Percentiles rank a stretch among this genome's conserved stretches.
phyloP scores from a whole-genome alignment of 345 rosid species.

The Xanthoceras sorbifolium region DNA sequence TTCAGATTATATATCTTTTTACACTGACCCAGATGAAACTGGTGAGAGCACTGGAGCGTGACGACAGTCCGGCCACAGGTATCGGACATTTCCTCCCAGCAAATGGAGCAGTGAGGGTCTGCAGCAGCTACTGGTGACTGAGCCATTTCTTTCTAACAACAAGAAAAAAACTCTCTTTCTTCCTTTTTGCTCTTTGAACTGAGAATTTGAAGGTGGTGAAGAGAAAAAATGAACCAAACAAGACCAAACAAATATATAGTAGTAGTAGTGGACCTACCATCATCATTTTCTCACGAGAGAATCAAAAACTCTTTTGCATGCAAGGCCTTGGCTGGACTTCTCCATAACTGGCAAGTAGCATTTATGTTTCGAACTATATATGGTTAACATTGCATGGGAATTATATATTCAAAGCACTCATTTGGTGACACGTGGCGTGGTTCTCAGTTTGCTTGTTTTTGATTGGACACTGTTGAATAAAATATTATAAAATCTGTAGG shows the following conservation, averaged over 20 bases:
- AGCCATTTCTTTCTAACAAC: neutral
- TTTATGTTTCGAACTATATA: neutral
- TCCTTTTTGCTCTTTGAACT: neutral
- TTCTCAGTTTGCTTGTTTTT: neutral
- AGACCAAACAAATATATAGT: neutral
- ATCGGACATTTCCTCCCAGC: constrained; percentile 19
- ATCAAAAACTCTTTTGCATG: neutral
- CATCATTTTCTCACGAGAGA: neutral
- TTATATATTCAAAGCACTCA: neutral
- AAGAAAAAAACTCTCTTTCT: neutral
- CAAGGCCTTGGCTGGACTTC: neutral
- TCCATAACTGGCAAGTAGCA: neutral
- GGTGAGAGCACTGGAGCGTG: constrained; percentile 24
- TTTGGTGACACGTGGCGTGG: neutral
- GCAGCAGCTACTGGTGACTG: neutral
- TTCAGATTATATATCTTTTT: too few relatives aligned
- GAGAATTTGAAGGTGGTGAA: neutral
- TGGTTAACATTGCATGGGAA: neutral
- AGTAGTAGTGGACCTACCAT: neutral
- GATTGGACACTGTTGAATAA: neutral
- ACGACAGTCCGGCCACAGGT: constrained; percentile 14
- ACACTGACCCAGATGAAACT: constrained; percentile 28
- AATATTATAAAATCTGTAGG: neutral
- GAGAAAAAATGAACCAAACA: neutral
- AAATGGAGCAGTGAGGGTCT: constrained; percentile 2